These are phyloP conservation scores for Lipomyces chichibuensis DNA, from an alignment of 805 yeast genomes.

Conservation along the genomic window DNA sequence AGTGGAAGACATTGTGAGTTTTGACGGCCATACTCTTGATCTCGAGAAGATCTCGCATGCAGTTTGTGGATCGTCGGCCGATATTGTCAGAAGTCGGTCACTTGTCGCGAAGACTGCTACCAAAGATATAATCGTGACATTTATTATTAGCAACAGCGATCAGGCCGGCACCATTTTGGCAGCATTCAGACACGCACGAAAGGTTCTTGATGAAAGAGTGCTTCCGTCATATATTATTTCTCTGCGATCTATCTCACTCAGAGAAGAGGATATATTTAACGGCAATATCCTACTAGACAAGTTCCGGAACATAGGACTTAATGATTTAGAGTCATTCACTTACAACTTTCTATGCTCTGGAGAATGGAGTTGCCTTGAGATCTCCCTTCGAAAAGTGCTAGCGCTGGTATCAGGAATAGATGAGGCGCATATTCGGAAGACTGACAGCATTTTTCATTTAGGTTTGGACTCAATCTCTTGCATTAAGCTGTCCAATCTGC, in stretches of 20 bases:
- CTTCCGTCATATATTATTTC: slow-evolving; percentile 23
- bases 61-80: neutral
- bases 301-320: neutral
- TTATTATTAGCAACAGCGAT: neutral
- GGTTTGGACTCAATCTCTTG: slow-evolving; percentile 39
- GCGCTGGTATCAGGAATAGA: slow-evolving; percentile 14
- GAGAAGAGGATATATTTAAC: slow-evolving; percentile 13
- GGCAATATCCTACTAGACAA: neutral
- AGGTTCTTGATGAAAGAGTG: neutral
- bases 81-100: slow-evolving; percentile 1
- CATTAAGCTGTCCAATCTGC: slow-evolving; percentile 27
- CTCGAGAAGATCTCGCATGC: slow-evolving; percentile 32
- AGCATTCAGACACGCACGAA: neutral
- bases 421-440: slow-evolving; percentile 7
- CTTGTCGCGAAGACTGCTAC: neutral
- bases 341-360: neutral
- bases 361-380: slow-evolving; percentile 19
- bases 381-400: slow-evolving; percentile 11
- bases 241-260: slow-evolving; percentile 5
- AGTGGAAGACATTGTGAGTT: slow-evolving; percentile 35
- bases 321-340: neutral
- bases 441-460: slow-evolving; percentile 26
- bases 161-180: neutral
- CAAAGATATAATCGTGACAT: slow-evolving; percentile 7
- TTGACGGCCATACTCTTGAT: slow-evolving; percentile 36